Base-by-base conservation (phyloP, 2,329 filamentous ascomycete genomes). In the Dactylellina haptotyla region DNA sequence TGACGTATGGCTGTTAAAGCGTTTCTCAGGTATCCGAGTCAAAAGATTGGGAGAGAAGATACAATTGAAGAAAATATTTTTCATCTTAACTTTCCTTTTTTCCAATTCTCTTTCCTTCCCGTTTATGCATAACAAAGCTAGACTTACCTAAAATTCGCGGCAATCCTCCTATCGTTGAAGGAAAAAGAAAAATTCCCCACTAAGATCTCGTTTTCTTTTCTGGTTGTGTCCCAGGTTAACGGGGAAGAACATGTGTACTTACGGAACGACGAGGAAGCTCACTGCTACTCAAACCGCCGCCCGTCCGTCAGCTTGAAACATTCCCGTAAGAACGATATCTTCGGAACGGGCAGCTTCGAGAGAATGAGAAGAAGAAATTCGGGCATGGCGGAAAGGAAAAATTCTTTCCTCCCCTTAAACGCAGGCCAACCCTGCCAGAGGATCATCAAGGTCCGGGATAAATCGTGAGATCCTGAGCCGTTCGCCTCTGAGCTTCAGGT, bases 21-120 rank as follows among this genome's bases (percentile, higher is more conserved):
- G 25, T 37, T 14, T n/a, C 62, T 43, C 51, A 66, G 45, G 63
- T 67, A 67, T 67, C 63, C 41, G 37, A 28, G 48, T 32, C 53
- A 67, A 59, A 57, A 57, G 50, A 73, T 65, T 73, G 69, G 45
- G 69, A 73, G 56, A 62, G 45, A 50, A 61, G 54, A 65, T 73
- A 73, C 69, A 73, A 66, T 73, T 62, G 54, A 51, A 37, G 16
- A 56, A 57, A 43, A 64, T 62, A 56, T 58, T 71, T 65, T 72
- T 65, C 61, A 58, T 73, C 61, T 25, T 73, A 73, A 73, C 53
- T 56, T 66, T 66, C 59, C 37, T 73, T 73, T 73, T 73, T 48
- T 32, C 28, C 14, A 20, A 34, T 59, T 23, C 28, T 43, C 39
- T 72, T 65, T 66, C 61, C 69, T 66, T 73, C 61, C 69, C 62